Conservation (phyloP, 139 green algal species). For the Picochlorum sp. region DNA sequence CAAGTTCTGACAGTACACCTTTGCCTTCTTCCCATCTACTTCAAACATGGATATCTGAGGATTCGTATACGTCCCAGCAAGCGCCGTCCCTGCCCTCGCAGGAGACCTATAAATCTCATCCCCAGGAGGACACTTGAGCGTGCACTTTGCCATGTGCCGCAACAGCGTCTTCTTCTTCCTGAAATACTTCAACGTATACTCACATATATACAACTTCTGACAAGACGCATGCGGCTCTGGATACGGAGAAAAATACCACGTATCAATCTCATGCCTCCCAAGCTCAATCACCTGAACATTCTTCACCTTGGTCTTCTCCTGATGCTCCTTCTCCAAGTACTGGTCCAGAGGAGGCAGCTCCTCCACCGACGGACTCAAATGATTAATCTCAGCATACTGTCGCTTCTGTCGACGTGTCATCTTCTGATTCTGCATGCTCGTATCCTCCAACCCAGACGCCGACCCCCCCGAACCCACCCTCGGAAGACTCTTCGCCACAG, state of each 20-base stretch:
- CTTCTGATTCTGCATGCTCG: conserved; percentile 46
- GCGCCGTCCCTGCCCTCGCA: conserved; percentile 29
- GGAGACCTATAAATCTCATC: conserved; percentile 77
- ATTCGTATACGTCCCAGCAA: conserved; percentile 35
- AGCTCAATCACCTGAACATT: conserved; percentile 50
- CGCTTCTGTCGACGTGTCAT: conserved; percentile 75
- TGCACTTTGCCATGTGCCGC: conserved; percentile 47
- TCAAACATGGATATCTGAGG: conserved; percentile 57
- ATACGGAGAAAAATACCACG: conserved; percentile 62
- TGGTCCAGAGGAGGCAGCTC: conserved; percentile 20
- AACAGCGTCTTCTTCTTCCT: conserved; percentile 49
- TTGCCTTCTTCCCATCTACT: conserved; percentile 73
- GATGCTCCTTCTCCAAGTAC: conserved; percentile 57
- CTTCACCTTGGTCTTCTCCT: conserved; percentile 69
- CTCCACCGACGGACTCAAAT: conserved; percentile 33
- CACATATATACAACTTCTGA: conserved; percentile 85
- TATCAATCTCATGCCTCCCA: conserved; percentile 51
- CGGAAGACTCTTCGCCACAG: conserved; percentile 1
- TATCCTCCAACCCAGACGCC: background rate
- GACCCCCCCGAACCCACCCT: conserved; percentile 6
- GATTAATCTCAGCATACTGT: conserved; percentile 65
- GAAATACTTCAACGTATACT: conserved; percentile 77
- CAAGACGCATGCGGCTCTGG: conserved; percentile 41
- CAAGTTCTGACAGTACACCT: conserved; percentile 87
- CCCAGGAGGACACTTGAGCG: conserved; percentile 49